These are phyloP conservation scores for Handroanthus guayacan DNA, from an alignment of 257 asterid species.

Conservation along the genomic window DNA sequence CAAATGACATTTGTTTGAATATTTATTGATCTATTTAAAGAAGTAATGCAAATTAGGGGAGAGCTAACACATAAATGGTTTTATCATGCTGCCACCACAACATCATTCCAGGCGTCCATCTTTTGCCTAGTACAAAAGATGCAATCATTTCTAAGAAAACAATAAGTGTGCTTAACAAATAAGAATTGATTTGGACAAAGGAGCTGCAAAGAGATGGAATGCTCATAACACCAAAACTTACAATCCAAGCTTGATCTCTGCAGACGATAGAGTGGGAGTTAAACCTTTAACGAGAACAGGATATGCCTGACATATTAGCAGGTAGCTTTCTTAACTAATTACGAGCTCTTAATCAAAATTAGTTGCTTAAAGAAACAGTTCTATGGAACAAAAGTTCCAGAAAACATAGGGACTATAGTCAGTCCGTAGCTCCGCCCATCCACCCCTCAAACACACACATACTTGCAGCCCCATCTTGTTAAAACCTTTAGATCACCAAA, in stretches of 20 bases:
- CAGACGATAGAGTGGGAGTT: not conserved
- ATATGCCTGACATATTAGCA: not conserved
- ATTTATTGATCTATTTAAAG: not conserved
- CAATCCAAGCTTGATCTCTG: conserved; percentile 6
- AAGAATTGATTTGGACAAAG: not conserved
- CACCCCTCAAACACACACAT: not conserved
- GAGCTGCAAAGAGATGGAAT: conserved; percentile 20
- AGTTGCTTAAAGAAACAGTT: conserved; percentile 9
- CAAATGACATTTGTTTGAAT: not conserved
- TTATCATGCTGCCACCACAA: not conserved
- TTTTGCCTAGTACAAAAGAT: not conserved
- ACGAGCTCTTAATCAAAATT: conserved; percentile 14
- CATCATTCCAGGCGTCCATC: not conserved
- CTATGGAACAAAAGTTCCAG: not conserved
- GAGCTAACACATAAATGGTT: not conserved
- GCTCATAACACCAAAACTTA: conserved; percentile 12
- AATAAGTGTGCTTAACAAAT: not conserved
- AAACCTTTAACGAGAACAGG: conserved; percentile 15
- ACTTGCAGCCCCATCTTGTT: too few species aligned
- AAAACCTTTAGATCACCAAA: not conserved
- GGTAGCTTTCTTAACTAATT: conserved; percentile 2
- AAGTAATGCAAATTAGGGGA: conserved; percentile 16
- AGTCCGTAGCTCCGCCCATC: not conserved
- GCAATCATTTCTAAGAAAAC: not conserved
- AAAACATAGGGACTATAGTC: not conserved